These are phyloP conservation scores for Aspergillus latus DNA, from an alignment of 2,329 filamentous ascomycete species.

Conservation along the genomic window DNA sequence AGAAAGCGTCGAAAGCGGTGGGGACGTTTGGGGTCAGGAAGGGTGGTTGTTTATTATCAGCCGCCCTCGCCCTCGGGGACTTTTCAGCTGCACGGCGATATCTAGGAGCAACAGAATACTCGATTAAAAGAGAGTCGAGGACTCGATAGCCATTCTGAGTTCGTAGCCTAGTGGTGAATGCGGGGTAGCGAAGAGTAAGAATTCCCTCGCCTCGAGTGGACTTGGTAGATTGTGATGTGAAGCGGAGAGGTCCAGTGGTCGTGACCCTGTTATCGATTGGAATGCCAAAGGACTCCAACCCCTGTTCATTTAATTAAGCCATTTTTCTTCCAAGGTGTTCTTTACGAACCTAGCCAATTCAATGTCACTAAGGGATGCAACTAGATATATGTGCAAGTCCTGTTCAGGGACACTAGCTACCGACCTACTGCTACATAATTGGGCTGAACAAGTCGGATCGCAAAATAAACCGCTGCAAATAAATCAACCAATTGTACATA, in stretches of 20 bases:
- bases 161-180: constrained; percentile 17
- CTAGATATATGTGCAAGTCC: background rate
- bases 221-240: background rate
- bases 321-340: background rate
- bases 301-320: constrained; percentile 2
- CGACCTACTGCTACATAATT: background rate
- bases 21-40: constrained; percentile 20
- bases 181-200: constrained; percentile 27
- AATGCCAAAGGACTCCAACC: constrained; percentile 16
- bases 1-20: constrained; percentile 38
- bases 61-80: background rate
- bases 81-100: constrained; percentile 5
- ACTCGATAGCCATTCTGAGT: constrained; percentile 1
- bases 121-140: background rate
- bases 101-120: background rate
- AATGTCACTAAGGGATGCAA: background rate
- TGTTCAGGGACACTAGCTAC: background rate
- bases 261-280: constrained; percentile 21
- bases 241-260: constrained; percentile 4
- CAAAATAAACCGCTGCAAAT: background rate
- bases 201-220: constrained; percentile 9
- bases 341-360: background rate
- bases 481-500: background rate
- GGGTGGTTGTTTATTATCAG: constrained; percentile 7
- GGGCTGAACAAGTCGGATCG: background rate